Base-by-base conservation (phyloP, 2,329 filamentous ascomycete species). In the Tolypocladium ophioglossoides region DNA sequence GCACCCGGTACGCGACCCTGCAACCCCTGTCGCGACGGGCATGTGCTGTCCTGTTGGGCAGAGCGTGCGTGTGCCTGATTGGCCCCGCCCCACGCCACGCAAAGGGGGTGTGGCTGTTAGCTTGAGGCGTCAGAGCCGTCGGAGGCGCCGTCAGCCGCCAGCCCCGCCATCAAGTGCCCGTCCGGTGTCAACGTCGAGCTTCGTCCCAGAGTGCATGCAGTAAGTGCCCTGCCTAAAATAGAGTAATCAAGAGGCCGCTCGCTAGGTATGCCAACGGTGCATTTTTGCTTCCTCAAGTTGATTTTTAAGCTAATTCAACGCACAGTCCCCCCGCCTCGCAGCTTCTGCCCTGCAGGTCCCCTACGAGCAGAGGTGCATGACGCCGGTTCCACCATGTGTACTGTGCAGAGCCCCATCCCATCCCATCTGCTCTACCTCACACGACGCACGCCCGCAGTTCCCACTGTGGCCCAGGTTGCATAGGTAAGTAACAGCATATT, bases 11-110 rank as follows among this genome's bases (percentile, higher is more conserved):
- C 44, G 49, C 49, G 37, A 50, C 49, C 49, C 49, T 38, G 37
- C 55, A 56, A 59, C 61, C 64, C 67, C 58, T 66, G 64, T 69
- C 64, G 65, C 65, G 63, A 66, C 61, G 56, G 60, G 40, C 61
- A 64, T 66, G 63, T 68, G 47, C 47, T 20, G 47, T 27, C 47
- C 12, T 22, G 48, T 20, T 24, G n/a, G 20, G 35, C 16, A 16
- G 20, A 10, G 20, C 22, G 12, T n/a, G 22, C 22, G 14, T 55
- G 52, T 52, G 54, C 54, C 53, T 50, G 50, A 50, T 51, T 51
- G 49, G 35, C 35, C 49, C 22, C 35, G 35, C 35, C 11, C 49
- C 49, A 51, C 49, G 49, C 27, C 27, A 27, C 49, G 22, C 37
- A 30, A 3, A 18, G n/a, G 35, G 49, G 47, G 49, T 39, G 49